A percentile compares a stretch with the other conserved stretches of the same genome.
These are phyloP conservation scores for Pelargonium cotyledonis DNA, from an alignment of 441 rosid species.

Conservation along the genomic window DNA sequence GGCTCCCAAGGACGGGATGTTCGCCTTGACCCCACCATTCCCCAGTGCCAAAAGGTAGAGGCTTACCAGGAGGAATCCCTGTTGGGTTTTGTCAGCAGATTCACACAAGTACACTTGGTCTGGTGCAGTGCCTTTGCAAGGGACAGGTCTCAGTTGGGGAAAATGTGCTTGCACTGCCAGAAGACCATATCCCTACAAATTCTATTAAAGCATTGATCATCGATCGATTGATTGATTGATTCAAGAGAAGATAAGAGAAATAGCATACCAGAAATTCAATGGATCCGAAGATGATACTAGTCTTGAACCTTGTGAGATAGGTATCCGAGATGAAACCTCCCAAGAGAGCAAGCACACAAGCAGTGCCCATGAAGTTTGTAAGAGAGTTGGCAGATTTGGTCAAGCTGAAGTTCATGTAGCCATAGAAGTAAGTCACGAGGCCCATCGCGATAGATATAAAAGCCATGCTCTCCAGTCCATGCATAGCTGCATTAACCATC, in stretches of 20 bases:
- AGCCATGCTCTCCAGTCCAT: constrained; percentile 57
- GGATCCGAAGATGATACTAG: constrained; percentile 43
- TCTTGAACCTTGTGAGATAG: constrained; percentile 50
- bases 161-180: constrained; percentile 49
- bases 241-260: too few species aligned
- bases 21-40: constrained; percentile 49
- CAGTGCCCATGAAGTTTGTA: constrained; percentile 53
- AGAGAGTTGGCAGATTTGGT: constrained; percentile 53
- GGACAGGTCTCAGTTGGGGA: constrained; percentile 39
- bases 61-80: constrained; percentile 35
- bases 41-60: constrained; percentile 50
- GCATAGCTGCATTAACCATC: constrained; percentile 30
- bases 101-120: constrained; percentile 30
- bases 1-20: constrained; percentile 52
- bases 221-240: too few species aligned
- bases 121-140: constrained; percentile 38
- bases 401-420: constrained; percentile 62
- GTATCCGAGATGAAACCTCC: constrained; percentile 68
- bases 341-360: constrained; percentile 45
- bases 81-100: constrained; percentile 29
- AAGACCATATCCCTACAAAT: constrained; percentile 41
- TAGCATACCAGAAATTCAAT: constrained; percentile 41
- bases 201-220: too few species aligned
- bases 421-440: constrained; percentile 46
- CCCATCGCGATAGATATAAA: constrained; percentile 40